Evolutionary conservation across 192 early-diverging fungal species (phyloP).

Genomic region (Allomyces macrogynus): DNA sequence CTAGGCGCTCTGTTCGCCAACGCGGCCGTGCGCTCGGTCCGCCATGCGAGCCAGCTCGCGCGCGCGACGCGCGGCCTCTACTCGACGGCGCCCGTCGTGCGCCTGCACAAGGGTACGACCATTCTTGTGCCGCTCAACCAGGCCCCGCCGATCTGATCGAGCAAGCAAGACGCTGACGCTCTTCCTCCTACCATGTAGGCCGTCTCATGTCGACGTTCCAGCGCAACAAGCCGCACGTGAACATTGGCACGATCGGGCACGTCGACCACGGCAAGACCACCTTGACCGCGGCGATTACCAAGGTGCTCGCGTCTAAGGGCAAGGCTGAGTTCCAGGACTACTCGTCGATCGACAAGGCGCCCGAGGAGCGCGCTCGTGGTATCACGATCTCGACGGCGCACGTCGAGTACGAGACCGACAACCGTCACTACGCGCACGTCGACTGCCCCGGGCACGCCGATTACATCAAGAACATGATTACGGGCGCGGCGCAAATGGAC

Average conservation of each 20-base stretch:
- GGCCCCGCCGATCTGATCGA: no score
- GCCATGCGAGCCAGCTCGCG: no score
- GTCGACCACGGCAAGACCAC: slow-evolving; percentile 99
- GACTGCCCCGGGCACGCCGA: slow-evolving; percentile 98
- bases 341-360: slow-evolving; percentile 92
- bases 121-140: no score
- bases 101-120: no score
- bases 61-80: no score
- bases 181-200: neutral
- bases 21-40: no score
- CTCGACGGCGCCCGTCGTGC: no score
- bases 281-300: slow-evolving; percentile 95
- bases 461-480: slow-evolving; percentile 99
- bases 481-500: slow-evolving; percentile 95
- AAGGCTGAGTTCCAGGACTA: slow-evolving; percentile 87
- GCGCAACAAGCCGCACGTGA: slow-evolving; percentile 87
- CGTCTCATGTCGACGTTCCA: slow-evolving; percentile 43
- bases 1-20: neutral
- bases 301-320: slow-evolving; percentile 61
- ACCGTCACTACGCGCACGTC: slow-evolving; percentile 85
- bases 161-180: no score
- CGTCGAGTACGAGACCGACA: slow-evolving; percentile 84
- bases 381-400: slow-evolving; percentile 96
- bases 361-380: slow-evolving; percentile 92
- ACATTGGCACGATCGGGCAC: slow-evolving; percentile 97